Evolutionary conservation across 1,284 basidiomycete species (phyloP).

Genomic region (Ceratobasidium sp.): DNA sequence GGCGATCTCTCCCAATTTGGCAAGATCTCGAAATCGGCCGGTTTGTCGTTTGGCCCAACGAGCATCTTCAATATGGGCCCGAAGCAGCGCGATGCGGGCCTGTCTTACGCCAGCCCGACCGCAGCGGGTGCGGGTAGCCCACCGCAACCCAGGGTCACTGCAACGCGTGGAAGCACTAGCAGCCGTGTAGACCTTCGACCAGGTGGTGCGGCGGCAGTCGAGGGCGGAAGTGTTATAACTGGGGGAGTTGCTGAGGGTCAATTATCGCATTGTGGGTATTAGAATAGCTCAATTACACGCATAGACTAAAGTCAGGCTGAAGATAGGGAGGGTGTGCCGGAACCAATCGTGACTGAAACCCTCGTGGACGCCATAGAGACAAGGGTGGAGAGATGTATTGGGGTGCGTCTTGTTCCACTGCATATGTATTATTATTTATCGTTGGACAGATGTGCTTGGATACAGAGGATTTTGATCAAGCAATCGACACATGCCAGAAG

Average conservation of each 20-base stretch:
- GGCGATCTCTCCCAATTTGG: slow-evolving; percentile 90
- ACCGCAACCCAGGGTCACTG: slow-evolving; percentile 58
- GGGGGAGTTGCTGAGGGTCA: too few species aligned
- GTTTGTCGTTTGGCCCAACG: slow-evolving; percentile 78
- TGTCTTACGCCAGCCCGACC: slow-evolving; percentile 80
- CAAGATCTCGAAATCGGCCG: slow-evolving; percentile 74
- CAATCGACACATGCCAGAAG: slow-evolving; percentile 81
- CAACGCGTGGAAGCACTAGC: slow-evolving; percentile 55
- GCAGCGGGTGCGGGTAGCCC: slow-evolving; percentile 64
- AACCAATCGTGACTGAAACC: too few species aligned
- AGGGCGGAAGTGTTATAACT: slow-evolving; percentile 65
- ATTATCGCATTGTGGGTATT: too few species aligned
- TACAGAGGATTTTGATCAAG: slow-evolving; percentile 83
- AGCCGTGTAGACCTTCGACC: slow-evolving; percentile 62
- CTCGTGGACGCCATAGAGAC: too few species aligned
- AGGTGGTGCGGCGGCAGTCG: slow-evolving; percentile 55
- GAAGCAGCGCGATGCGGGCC: slow-evolving; percentile 68
- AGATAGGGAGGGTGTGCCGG: too few species aligned
- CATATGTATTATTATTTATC: neutral
- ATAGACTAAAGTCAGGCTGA: too few species aligned
- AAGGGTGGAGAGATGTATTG: too few species aligned
- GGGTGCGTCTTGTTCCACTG: too few species aligned
- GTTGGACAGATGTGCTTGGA: slow-evolving; percentile 68
- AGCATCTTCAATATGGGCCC: slow-evolving; percentile 77
- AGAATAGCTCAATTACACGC: too few species aligned